Percentiles rank a stretch among this genome's conserved stretches.
These are phyloP conservation scores for Globisporangium parvum DNA, from an alignment of 352 stramenopile species.

Conservation along the genomic window DNA sequence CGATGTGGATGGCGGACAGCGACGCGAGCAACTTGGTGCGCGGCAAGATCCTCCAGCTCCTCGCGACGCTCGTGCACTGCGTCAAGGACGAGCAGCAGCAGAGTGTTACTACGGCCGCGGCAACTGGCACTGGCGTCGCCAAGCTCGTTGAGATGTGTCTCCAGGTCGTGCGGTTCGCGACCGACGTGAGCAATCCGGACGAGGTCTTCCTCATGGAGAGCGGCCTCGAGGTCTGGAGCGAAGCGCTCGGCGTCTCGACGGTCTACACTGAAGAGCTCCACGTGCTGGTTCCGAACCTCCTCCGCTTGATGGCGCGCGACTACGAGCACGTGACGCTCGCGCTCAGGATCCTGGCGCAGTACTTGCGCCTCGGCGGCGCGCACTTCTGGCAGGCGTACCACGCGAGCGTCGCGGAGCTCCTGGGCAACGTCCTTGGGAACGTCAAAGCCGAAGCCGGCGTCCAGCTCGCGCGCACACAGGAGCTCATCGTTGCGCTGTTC, in stretches of 20 bases:
- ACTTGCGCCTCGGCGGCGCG: slow-evolving; percentile 42
- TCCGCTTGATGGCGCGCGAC: slow-evolving; percentile 69
- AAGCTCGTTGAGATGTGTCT: slow-evolving; percentile 63
- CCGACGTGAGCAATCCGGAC: slow-evolving; percentile 73
- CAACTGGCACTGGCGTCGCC: slow-evolving; percentile 17
- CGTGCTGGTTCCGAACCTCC: slow-evolving; percentile 49
- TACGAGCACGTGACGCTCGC: slow-evolving; percentile 70
- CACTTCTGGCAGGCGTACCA: slow-evolving; percentile 75
- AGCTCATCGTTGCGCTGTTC: slow-evolving; percentile 32
- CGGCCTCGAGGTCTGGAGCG: slow-evolving; percentile 66
- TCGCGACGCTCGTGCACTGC: slow-evolving; percentile 51
- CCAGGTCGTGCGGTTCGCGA: slow-evolving; percentile 63
- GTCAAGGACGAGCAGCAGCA: slow-evolving; percentile 36
- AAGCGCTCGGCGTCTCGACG: slow-evolving; percentile 38
- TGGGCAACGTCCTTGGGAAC: slow-evolving; percentile 48
- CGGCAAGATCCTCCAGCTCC: slow-evolving; percentile 74
- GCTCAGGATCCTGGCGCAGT: slow-evolving; percentile 52
- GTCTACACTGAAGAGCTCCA: slow-evolving; percentile 69
- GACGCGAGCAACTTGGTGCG: slow-evolving; percentile 78
- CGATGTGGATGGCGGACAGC: slow-evolving; percentile 64
- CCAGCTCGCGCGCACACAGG: slow-evolving; percentile 41
- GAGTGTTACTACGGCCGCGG: background rate
- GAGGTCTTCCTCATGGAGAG: slow-evolving; percentile 85
- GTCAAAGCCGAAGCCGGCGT: slow-evolving; percentile 66
- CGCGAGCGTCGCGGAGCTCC: slow-evolving; percentile 25